Conservation (phyloP, 2,329 filamentous ascomycete genomes). For the Aspergillus sclerotialis region DNA sequence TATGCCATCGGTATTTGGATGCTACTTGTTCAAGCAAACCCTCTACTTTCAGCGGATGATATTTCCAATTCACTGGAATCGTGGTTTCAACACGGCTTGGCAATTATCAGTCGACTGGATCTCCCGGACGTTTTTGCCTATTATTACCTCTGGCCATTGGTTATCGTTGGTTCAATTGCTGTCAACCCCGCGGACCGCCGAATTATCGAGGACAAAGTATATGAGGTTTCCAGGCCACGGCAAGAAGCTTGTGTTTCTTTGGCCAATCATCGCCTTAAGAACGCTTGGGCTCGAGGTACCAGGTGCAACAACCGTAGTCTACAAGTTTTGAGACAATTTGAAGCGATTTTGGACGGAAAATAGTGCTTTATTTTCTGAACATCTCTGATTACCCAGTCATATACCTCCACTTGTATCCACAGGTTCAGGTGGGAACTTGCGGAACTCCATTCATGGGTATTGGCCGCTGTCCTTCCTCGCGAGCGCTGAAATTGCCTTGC, state of each 20-base stretch:
- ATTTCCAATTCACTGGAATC: too few relatives aligned
- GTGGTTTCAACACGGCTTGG: neutral
- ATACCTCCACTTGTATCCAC: too few relatives aligned
- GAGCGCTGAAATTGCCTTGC: too few relatives aligned
- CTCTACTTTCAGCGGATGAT: too few relatives aligned
- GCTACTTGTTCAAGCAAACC: slow-evolving; percentile 6
- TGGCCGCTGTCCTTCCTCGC: too few relatives aligned
- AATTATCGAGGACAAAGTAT: neutral
- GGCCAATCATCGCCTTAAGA: too few relatives aligned
- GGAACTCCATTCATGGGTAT: too few relatives aligned
- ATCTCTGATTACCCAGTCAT: too few relatives aligned
- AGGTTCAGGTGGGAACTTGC: too few relatives aligned
- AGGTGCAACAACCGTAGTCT: neutral
- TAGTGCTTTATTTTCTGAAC: too few relatives aligned
- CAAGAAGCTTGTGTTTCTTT: too few relatives aligned
- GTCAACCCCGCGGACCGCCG: neutral
- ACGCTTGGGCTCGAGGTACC: neutral
- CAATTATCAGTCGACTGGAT: neutral
- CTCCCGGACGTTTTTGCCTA: slow-evolving; percentile 1
- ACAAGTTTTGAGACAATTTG: neutral
- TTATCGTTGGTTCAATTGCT: slow-evolving; percentile 3
- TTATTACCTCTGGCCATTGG: slow-evolving; percentile 7
- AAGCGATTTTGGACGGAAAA: neutral
- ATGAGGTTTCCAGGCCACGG: too few relatives aligned
- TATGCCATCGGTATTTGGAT: slow-evolving; percentile 2